Evolutionary conservation across 75 land plant genomes (phyloP).

Genomic region (Picea sitchensis): DNA sequence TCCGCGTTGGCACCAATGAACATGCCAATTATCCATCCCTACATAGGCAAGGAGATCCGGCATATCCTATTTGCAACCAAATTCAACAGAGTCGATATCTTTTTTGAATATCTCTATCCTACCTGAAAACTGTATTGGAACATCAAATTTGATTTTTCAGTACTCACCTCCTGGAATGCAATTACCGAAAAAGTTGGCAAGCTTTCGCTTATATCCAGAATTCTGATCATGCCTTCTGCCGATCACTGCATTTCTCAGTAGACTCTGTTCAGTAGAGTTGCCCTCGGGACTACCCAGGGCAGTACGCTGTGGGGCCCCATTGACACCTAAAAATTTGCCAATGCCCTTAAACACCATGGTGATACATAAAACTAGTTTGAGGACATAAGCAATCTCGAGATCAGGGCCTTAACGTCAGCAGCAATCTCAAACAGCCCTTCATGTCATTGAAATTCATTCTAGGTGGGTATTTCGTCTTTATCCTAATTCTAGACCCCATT

Average conservation of each 20-base stretch:
- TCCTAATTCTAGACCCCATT: too few species aligned
- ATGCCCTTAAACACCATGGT: neutral
- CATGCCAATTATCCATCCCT: too few species aligned
- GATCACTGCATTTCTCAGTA: neutral
- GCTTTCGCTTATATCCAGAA: neutral
- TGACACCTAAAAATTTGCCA: neutral
- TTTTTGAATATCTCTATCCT: too few species aligned
- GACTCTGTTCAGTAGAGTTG: neutral
- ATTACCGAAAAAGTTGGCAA: neutral
- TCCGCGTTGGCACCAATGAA: too few species aligned
- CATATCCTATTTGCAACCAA: too few species aligned
- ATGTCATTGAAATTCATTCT: too few species aligned
- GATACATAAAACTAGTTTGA: neutral
- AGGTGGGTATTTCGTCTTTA: too few species aligned
- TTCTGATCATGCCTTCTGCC: neutral
- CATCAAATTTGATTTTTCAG: neutral
- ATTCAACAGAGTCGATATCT: too few species aligned
- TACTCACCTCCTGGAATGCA: conserved; percentile 8
- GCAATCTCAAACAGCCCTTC: too few species aligned
- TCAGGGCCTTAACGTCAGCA: neutral
- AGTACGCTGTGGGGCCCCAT: neutral
- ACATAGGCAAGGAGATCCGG: too few species aligned
- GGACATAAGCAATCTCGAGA: neutral
- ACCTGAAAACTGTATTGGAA: too few species aligned
- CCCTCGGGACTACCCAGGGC: neutral